Evolutionary conservation across 495 filamentous ascomycete genomes (phyloP).

Genomic region (Aspergillus asperescens): DNA sequence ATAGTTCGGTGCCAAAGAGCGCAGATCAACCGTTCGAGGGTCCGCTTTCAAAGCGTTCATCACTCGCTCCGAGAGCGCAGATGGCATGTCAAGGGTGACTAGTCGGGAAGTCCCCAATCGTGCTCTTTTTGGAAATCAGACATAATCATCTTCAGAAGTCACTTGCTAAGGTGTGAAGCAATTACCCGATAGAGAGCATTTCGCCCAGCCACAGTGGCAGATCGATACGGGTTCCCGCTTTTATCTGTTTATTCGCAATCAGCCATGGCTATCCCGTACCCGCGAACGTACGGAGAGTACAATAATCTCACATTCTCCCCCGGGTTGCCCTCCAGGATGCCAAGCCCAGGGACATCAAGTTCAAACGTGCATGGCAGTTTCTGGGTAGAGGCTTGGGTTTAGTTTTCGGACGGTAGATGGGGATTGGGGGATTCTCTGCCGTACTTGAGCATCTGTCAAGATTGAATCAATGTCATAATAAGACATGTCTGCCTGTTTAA

Average conservation of each 20-base stretch:
- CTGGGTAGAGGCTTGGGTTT: slow-evolving; percentile 35
- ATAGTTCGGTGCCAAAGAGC: slow-evolving; percentile 76
- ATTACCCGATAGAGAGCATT: slow-evolving; percentile 79
- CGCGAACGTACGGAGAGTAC: not conserved
- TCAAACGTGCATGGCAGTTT: slow-evolving; percentile 96
- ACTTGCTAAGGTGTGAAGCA: not conserved
- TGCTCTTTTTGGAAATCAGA: slow-evolving; percentile 25
- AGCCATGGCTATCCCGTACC: not conserved
- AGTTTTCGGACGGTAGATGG: not conserved
- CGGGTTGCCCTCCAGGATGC: slow-evolving; percentile 77
- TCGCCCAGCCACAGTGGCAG: slow-evolving; percentile 96
- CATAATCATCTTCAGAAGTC: not conserved
- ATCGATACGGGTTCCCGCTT: slow-evolving; percentile 69
- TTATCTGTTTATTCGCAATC: slow-evolving; percentile 49
- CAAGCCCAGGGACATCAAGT: slow-evolving; percentile 77
- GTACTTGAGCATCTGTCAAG: slow-evolving; percentile 83
- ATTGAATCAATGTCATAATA: slow-evolving; percentile 97
- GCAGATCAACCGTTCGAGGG: slow-evolving; percentile 76
- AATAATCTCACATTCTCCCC: slow-evolving; percentile 50
- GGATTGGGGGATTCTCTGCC: not conserved
- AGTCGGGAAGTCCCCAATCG: slow-evolving; percentile 57
- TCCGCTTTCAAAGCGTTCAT: slow-evolving; percentile 89
- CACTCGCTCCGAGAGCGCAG: slow-evolving; percentile 71
- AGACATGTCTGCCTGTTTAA: slow-evolving; percentile 42
- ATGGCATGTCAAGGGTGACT: slow-evolving; percentile 75